phyloP scores from a whole-genome alignment of 164 flowering plant species.

The Echeveria elegans region DNA sequence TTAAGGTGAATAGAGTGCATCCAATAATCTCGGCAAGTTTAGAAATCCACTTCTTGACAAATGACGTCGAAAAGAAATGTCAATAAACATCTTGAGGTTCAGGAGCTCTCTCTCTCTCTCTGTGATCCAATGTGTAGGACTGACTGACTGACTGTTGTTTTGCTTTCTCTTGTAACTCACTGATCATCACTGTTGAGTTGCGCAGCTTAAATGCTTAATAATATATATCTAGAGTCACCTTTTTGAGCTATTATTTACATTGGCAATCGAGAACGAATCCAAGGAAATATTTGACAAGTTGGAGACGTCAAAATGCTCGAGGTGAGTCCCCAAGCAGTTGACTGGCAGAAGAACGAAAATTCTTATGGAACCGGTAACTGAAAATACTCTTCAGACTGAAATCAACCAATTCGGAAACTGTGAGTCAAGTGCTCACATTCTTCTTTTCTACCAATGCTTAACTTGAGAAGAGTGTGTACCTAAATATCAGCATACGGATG shows the following conservation, averaged over 20 bases:
- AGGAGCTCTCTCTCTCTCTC: constrained; percentile 89
- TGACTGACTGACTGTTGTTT: too few species aligned
- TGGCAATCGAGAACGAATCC: constrained; percentile 78
- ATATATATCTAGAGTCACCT: constrained; percentile 42
- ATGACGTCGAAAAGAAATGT: constrained; percentile 83
- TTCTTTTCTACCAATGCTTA: background rate
- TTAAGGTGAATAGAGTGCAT: constrained; percentile 41
- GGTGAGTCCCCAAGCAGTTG: constrained; percentile 57
- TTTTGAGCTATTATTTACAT: constrained; percentile 65
- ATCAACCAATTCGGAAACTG: background rate
- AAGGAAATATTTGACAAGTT: constrained; percentile 60
- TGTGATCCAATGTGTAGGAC: constrained; percentile 76
- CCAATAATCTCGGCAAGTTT: constrained; percentile 53
- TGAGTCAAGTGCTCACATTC: too few species aligned
- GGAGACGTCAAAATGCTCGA: constrained; percentile 35
- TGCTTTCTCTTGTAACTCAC: too few species aligned
- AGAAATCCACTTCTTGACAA: constrained; percentile 60
- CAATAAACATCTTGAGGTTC: constrained; percentile 85
- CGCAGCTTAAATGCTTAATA: too few species aligned
- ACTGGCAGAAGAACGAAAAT: constrained; percentile 75
- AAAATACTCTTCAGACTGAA: constrained; percentile 81
- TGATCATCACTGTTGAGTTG: too few species aligned
- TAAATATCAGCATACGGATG: constrained; percentile 70
- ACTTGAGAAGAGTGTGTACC: constrained; percentile 30
- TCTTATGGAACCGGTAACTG: constrained; percentile 66